Base-by-base conservation (phyloP, 768 basidiomycete species). In the Tricholoma flavovirens region DNA sequence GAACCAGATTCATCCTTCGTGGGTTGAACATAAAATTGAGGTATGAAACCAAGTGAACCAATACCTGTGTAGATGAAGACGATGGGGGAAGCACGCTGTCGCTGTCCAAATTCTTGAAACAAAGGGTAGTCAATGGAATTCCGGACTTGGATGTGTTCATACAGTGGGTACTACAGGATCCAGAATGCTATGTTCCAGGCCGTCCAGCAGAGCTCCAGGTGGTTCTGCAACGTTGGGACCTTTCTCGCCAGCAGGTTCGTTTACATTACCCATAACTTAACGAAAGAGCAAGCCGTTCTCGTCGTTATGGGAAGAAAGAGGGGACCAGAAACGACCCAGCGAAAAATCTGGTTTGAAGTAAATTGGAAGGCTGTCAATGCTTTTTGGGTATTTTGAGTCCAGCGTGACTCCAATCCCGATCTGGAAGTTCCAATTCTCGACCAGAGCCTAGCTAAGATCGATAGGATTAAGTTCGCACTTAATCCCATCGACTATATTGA, bases 351-450 rank as follows among this genome's bases (percentile, higher is more conserved):
- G 51, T 32, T 42, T 56, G 49, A 55, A 57, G 19, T 48, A 59
- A 57, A 48, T 40, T 33, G 45, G 55, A 62, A 60, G n/a, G 57
- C 43, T 36, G 51, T 48, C 49, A 36, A 48, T 19, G 14, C 11
- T 26, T 48, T 46, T 43, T 30, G 17, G 53, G 8, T 46, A 26
- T 49, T 22, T 45, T 24, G 22, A 49, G n/a, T 29, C 46, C 12
- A 17, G 46, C 10, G 46, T 48, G 46, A 48, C 46, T n/a, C n/a
- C n/a, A 15, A 29, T 8, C 36, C 43, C 43, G 12, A 45, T 45
- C 43, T 48, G 15, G 46, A 8, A 29, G 29, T 26, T 9, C 4
- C 21, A n/a, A 30, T 15, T n/a, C 45, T 29, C 10, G 11, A 48
- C 15, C 15, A 29, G 6, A 8, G 5, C 12, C 45, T n/a, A 17